These are phyloP conservation scores for Sugiyamaella marilandica DNA, from an alignment of 805 yeast genomes.

Conservation along the genomic window DNA sequence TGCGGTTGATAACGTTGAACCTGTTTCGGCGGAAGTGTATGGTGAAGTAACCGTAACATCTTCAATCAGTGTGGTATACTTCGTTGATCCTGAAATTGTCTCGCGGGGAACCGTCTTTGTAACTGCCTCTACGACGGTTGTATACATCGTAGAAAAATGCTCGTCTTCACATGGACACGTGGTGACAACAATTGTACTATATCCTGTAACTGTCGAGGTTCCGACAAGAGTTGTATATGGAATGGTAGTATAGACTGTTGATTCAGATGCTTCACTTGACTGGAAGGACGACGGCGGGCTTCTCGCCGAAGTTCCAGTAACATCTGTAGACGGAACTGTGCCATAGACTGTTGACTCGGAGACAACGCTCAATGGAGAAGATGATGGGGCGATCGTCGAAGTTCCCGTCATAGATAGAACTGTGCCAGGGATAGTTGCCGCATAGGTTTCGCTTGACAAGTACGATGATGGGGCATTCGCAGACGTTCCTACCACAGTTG, in stretches of 20 bases:
- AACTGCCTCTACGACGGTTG: conserved; percentile 1
- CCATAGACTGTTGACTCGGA: background rate
- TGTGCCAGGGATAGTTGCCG: too few species aligned
- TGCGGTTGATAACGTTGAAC: conserved; percentile 12
- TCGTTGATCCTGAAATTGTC: background rate
- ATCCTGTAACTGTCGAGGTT: background rate
- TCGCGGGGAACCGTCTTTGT: conserved; percentile 8
- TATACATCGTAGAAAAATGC: background rate
- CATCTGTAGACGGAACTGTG: background rate
- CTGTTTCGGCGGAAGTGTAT: conserved; percentile 1
- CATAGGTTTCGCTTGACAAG: too few species aligned
- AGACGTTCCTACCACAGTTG: background rate
- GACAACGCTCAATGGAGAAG: too few species aligned
- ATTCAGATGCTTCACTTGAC: background rate
- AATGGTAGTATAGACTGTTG: background rate
- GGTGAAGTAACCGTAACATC: conserved; percentile 56
- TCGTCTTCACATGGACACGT: conserved; percentile 8
- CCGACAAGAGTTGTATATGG: background rate
- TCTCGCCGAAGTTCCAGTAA: background rate
- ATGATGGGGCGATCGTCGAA: too few species aligned
- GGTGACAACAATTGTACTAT: background rate
- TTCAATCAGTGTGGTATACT: background rate
- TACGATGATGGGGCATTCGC: background rate
- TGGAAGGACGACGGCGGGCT: background rate
- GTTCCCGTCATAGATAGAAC: too few species aligned